These are phyloP conservation scores for Botrytis galanthina DNA, from an alignment of 2,329 filamentous ascomycete genomes.

Conservation along the genomic window DNA sequence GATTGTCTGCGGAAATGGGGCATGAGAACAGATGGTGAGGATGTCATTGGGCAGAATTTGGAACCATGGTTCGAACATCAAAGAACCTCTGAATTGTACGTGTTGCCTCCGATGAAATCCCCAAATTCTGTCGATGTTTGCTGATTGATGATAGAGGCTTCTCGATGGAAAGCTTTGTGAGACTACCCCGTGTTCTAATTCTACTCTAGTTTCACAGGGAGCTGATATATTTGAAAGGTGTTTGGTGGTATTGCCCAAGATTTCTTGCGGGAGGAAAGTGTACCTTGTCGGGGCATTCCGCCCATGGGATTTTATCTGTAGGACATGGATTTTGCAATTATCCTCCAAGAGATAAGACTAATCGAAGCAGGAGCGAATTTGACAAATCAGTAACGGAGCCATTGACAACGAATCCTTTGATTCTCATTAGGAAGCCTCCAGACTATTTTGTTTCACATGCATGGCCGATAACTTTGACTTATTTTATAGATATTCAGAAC, in stretches of 20 bases:
- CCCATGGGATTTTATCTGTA: constrained; percentile 17
- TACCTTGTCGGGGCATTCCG: constrained; percentile 8
- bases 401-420: not conserved
- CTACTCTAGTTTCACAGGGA: not conserved
- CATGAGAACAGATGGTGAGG: not conserved
- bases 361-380: not conserved
- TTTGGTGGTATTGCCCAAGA: constrained; percentile 5
- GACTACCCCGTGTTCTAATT: not conserved
- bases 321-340: not conserved
- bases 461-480: constrained; percentile 6
- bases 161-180: constrained; percentile 15
- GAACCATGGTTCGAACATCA: constrained; percentile 17
- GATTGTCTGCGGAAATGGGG: constrained; percentile 1
- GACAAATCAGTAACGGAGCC: constrained; percentile 4
- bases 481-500: constrained; percentile 12
- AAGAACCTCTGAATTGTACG: constrained; percentile 11
- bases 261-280: not conserved
- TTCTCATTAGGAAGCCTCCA: not conserved
- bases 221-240: constrained; percentile 7
- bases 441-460: not conserved
- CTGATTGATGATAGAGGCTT: constrained; percentile 3
- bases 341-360: not conserved
- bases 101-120: not conserved
- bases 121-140: not conserved
- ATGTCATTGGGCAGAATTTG: not conserved